phyloP scores from a whole-genome alignment of 2,329 filamentous ascomycete genomes.

The Dactylellina leptospora region DNA sequence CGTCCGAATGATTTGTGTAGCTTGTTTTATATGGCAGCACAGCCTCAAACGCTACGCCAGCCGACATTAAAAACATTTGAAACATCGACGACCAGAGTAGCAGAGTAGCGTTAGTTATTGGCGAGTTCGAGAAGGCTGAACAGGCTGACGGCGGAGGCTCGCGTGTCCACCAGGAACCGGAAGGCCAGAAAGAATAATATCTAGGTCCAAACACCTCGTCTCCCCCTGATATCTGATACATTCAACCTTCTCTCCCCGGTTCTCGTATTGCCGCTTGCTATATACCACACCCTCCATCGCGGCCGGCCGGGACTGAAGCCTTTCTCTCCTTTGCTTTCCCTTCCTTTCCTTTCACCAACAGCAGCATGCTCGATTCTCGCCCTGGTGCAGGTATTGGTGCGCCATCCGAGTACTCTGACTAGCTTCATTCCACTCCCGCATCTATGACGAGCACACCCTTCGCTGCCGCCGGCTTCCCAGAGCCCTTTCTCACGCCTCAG shows the following conservation, averaged over 20 bases:
- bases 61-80: no score
- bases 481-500: conserved; percentile 43
- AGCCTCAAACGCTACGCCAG: not conserved
- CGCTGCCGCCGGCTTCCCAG: conserved; percentile 30
- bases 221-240: no score
- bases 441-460: conserved; percentile 38
- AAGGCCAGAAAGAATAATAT: no score
- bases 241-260: no score
- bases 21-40: not conserved
- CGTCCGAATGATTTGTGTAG: no score
- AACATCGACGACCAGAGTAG: no score
- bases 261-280: no score
- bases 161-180: not conserved
- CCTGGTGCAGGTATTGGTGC: not conserved
- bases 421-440: conserved; percentile 6
- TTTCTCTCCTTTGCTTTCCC: no score
- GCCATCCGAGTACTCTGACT: conserved; percentile 4
- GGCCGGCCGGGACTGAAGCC: no score
- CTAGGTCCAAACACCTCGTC: no score
- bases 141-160: not conserved
- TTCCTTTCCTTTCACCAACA: no score
- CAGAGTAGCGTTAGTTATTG: not conserved
- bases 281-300: no score
- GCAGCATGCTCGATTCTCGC: not conserved
- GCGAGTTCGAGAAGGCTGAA: not conserved